A percentile compares a stretch with the other conserved stretches of the same genome.
Conservation (phyloP, 208 protist species). For the Leishmania braziliensis region DNA sequence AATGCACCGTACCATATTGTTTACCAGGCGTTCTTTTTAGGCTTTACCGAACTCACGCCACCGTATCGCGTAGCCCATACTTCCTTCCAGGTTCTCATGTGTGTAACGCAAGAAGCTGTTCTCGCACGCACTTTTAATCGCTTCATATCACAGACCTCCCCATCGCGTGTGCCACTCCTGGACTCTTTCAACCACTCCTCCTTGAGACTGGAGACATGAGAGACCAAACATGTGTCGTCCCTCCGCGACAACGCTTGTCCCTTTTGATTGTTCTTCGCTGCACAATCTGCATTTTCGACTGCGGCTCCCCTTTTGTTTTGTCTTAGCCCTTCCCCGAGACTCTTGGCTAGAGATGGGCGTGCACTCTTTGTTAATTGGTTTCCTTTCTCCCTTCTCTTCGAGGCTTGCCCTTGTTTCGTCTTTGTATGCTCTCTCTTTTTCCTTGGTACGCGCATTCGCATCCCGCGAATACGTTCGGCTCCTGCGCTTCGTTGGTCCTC, state of each 20-base stretch:
- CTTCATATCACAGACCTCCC: not conserved
- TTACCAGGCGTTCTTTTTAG: not conserved
- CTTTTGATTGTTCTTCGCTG: constrained; percentile 11
- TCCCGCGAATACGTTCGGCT: too few species aligned
- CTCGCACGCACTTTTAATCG: not conserved
- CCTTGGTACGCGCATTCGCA: not conserved
- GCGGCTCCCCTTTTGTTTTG: constrained; percentile 6
- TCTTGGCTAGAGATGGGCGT: too few species aligned
- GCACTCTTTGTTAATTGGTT: too few species aligned
- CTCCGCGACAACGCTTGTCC: not conserved
- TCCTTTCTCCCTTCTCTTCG: too few species aligned
- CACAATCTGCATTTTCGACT: not conserved
- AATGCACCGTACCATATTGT: not conserved
- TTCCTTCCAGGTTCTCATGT: not conserved
- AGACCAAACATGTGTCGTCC: not conserved
- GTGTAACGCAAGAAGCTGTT: not conserved
- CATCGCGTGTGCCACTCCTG: not conserved
- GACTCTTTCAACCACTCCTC: not conserved
- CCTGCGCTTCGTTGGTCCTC: too few species aligned
- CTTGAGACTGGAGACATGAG: not conserved
- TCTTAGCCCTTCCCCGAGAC: not conserved
- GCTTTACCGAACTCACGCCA: not conserved
- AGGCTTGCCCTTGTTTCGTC: not conserved
- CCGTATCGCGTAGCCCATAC: not conserved
- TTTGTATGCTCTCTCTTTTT: constrained; percentile 24